phyloP scores from a whole-genome alignment of 805 yeast species.

The Candida caryicola region DNA sequence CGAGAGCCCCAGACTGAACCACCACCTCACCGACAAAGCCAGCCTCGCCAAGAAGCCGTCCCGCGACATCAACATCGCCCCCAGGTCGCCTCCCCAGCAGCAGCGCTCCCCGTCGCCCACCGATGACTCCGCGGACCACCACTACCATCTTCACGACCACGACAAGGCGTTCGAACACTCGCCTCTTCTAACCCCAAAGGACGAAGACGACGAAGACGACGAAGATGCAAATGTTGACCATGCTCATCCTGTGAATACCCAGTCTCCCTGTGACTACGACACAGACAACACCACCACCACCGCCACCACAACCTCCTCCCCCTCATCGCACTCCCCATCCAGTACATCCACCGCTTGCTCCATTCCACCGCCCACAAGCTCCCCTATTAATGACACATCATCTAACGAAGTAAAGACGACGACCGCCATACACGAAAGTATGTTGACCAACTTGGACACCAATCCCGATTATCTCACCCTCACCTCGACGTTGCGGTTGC shows the following conservation, averaged over 20 bases:
- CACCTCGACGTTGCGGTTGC: conserved; percentile 29
- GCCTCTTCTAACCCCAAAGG: conserved; percentile 42
- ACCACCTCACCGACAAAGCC: conserved; percentile 1
- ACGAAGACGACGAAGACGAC: conserved; percentile 36
- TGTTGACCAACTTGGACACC: conserved; percentile 14
- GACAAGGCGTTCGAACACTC: conserved; percentile 28
- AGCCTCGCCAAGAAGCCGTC: conserved; percentile 9
- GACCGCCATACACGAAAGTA: conserved; percentile 1
- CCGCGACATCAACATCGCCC: not conserved
- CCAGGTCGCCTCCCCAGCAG: conserved; percentile 16
- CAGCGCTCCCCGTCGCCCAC: conserved; percentile 26
- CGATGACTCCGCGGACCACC: conserved; percentile 20
- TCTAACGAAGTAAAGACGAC: conserved; percentile 4
- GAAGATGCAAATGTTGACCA: conserved; percentile 12
- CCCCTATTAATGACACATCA: conserved; percentile 7
- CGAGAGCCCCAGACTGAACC: conserved; percentile 6
- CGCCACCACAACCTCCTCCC: conserved; percentile 4
- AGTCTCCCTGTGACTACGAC: conserved; percentile 4
- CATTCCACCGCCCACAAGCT: conserved; percentile 8
- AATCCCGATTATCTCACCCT: conserved; percentile 40
- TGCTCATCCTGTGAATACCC: not conserved
- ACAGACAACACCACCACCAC: conserved; percentile 1
- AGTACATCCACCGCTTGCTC: conserved; percentile 7
- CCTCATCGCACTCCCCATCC: conserved; percentile 6
- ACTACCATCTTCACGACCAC: conserved; percentile 13